Conservation (phyloP, 352 stramenopile genomes). For the Phytophthora sp. region DNA sequence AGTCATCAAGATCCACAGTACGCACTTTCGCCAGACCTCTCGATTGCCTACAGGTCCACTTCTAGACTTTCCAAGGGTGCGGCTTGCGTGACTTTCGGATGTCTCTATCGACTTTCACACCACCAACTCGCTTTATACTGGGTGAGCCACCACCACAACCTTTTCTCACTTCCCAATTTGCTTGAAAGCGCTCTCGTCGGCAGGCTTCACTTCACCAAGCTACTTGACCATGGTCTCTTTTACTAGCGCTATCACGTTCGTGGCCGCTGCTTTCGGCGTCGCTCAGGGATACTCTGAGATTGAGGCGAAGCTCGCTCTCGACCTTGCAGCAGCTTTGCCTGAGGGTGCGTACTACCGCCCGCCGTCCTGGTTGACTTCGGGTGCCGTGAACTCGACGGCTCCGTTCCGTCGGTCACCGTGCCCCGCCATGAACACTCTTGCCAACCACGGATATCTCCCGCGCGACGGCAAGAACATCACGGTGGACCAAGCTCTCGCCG, state of each 20-base stretch:
- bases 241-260: too few relatives aligned
- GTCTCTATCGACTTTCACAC: not conserved
- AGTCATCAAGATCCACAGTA: not conserved
- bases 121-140: too few relatives aligned
- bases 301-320: not conserved
- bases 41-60: not conserved
- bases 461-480: slow-evolving; percentile 41
- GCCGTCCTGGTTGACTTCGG: slow-evolving; percentile 23
- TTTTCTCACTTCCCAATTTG: too few relatives aligned
- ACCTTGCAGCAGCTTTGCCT: not conserved
- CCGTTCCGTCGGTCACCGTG: slow-evolving; percentile 43
- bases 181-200: too few relatives aligned
- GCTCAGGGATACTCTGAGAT: not conserved
- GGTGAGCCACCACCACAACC: too few relatives aligned
- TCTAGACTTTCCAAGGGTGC: not conserved
- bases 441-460: slow-evolving; percentile 52
- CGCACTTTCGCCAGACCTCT: not conserved
- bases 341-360: slow-evolving; percentile 32
- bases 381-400: slow-evolving; percentile 6
- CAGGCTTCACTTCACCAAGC: too few relatives aligned
- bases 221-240: too few relatives aligned
- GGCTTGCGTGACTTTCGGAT: not conserved
- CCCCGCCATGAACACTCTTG: slow-evolving; percentile 51
- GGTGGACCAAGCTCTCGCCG: slow-evolving; percentile 11
- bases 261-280: not conserved